These are phyloP conservation scores for Rhododendron mucronatum DNA, from an alignment of 148 eudicot genomes.

Conservation along the genomic window DNA sequence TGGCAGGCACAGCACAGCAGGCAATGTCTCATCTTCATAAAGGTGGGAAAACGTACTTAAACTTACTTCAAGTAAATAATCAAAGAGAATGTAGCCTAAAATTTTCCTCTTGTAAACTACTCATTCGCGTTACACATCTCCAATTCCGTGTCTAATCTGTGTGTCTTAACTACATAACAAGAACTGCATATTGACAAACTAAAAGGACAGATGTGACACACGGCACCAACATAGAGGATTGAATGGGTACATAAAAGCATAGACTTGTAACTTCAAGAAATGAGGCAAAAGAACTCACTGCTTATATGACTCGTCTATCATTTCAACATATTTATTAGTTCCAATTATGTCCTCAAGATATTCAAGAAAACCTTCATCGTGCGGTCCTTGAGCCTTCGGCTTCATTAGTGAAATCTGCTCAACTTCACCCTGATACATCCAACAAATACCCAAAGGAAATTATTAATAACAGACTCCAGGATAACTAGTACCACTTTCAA, in stretches of 20 bases:
- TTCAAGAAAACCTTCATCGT: conserved; percentile 92
- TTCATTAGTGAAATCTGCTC: conserved; percentile 94
- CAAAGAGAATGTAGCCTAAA: background rate
- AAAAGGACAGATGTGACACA: background rate
- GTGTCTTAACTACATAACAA: background rate
- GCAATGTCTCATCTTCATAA: background rate
- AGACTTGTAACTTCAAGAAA: background rate
- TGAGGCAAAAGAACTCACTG: conserved; percentile 49
- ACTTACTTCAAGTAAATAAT: background rate
- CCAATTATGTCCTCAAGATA: conserved; percentile 87
- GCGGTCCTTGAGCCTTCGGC: conserved; percentile 91
- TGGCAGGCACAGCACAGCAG: background rate
- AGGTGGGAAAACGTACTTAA: background rate
- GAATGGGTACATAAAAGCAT: background rate
- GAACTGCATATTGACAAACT: background rate
- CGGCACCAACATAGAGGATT: background rate
- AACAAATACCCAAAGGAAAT: conserved; percentile 4
- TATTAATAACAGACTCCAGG: background rate
- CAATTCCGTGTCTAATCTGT: background rate
- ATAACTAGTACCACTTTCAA: background rate
- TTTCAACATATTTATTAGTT: conserved; percentile 90
- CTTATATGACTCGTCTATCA: conserved; percentile 78
- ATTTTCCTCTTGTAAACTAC: background rate
- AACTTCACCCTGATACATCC: conserved; percentile 68
- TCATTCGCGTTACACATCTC: background rate